These are phyloP conservation scores for Endogone sp. DNA, from an alignment of 192 early-diverging fungal genomes.

Conservation along the genomic window DNA sequence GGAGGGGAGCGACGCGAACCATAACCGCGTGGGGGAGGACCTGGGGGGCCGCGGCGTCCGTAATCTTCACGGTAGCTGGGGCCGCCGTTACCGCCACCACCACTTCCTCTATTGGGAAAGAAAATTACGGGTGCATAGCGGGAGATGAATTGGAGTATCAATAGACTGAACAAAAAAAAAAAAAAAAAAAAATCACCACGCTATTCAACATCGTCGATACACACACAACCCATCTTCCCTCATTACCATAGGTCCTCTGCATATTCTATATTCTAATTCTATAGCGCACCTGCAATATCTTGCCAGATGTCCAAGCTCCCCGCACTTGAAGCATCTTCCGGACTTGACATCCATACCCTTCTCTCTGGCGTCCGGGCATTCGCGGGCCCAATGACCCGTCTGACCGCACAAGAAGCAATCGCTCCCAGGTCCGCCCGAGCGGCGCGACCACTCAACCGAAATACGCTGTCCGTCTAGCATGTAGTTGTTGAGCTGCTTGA, in stretches of 20 bases:
- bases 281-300: neutral
- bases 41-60: conserved; percentile 10
- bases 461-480: conserved; percentile 44
- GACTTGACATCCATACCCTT: conserved; percentile 53
- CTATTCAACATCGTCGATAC: too few relatives aligned
- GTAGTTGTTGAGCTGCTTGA: conserved; percentile 47
- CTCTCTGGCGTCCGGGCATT: conserved; percentile 47
- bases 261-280: neutral
- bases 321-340: conserved; percentile 50
- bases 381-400: conserved; percentile 51
- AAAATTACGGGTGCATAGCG: neutral
- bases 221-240: neutral
- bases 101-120: conserved; percentile 12
- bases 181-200: conserved; percentile 40
- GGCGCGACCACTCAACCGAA: conserved; percentile 44
- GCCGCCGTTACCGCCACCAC: neutral
- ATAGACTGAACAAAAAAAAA: neutral
- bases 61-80: conserved; percentile 15
- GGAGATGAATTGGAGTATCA: neutral
- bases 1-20: conserved; percentile 26
- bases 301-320: neutral
- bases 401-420: conserved; percentile 51
- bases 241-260: neutral
- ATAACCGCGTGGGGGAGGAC: conserved; percentile 30
- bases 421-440: conserved; percentile 45